These are phyloP conservation scores for Ophiosphaerella korrae DNA, from an alignment of 2,329 filamentous ascomycete species.

Conservation along the genomic window DNA sequence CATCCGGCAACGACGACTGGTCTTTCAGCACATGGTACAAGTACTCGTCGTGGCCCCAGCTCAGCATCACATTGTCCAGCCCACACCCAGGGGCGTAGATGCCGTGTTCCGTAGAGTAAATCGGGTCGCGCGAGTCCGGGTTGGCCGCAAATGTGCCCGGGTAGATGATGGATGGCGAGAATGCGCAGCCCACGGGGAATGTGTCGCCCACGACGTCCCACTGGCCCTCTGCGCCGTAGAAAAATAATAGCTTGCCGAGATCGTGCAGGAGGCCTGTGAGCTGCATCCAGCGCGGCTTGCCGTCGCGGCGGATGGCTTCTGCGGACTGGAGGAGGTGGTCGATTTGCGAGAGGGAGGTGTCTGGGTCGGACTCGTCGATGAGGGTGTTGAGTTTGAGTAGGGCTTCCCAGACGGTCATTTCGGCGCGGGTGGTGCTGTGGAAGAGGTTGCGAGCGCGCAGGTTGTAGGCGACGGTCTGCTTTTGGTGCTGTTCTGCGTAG, in stretches of 20 bases:
- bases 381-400: slow-evolving; percentile 92
- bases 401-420: slow-evolving; percentile 88
- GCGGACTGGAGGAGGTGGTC: slow-evolving; percentile 88
- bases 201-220: slow-evolving; percentile 94
- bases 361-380: slow-evolving; percentile 89
- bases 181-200: slow-evolving; percentile 77
- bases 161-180: slow-evolving; percentile 79
- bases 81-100: slow-evolving; percentile 83
- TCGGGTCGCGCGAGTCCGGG: slow-evolving; percentile 70
- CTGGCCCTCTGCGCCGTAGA: slow-evolving; percentile 82
- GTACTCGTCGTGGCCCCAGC: slow-evolving; percentile 89
- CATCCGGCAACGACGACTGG: slow-evolving; percentile 76
- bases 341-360: slow-evolving; percentile 85
- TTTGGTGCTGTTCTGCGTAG: slow-evolving; percentile 73
- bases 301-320: slow-evolving; percentile 85
- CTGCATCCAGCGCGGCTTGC: slow-evolving; percentile 83
- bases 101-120: slow-evolving; percentile 77
- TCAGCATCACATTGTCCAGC: slow-evolving; percentile 85
- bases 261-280: slow-evolving; percentile 78
- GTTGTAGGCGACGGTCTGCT: slow-evolving; percentile 84
- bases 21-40: slow-evolving; percentile 85
- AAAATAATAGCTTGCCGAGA: slow-evolving; percentile 78
- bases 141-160: slow-evolving; percentile 77
- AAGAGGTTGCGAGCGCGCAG: slow-evolving; percentile 76
- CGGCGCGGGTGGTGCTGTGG: slow-evolving; percentile 67